Conservation (phyloP, 768 basidiomycete genomes). For the Suillus brevipes region DNA sequence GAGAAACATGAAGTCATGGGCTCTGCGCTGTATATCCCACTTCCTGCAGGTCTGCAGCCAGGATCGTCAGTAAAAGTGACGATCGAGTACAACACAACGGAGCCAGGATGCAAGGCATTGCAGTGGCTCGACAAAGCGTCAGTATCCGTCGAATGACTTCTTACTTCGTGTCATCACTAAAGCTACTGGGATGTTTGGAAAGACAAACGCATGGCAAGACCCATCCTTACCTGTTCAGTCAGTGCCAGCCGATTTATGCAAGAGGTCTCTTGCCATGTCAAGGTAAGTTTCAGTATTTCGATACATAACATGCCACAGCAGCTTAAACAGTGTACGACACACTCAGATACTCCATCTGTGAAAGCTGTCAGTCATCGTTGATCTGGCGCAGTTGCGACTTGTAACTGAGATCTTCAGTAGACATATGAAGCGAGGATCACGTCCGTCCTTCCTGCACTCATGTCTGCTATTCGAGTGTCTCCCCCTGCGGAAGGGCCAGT, state of each 20-base stretch:
- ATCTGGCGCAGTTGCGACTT: neutral
- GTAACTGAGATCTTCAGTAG: conserved; percentile 32
- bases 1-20: conserved; percentile 73
- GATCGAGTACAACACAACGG: conserved; percentile 73
- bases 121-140: conserved; percentile 88
- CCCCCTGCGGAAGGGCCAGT: conserved; percentile 70
- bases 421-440: conserved; percentile 83
- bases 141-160: conserved; percentile 17
- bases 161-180: neutral
- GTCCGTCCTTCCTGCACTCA: conserved; percentile 80
- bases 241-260: conserved; percentile 91
- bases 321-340: neutral
- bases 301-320: neutral
- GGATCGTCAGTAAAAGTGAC: conserved; percentile 48
- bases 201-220: conserved; percentile 86
- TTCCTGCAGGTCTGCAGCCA: conserved; percentile 36
- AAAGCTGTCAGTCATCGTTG: conserved; percentile 64
- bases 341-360: conserved; percentile 77
- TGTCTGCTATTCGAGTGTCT: conserved; percentile 79
- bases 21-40: conserved; percentile 62
- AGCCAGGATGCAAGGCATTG: conserved; percentile 64
- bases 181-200: neutral
- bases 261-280: conserved; percentile 79
- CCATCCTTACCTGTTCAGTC: conserved; percentile 88
- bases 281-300: conserved; percentile 39